These are phyloP conservation scores for Elsinoe perseae DNA, from an alignment of 2,329 filamentous ascomycete species.

Conservation along the genomic window DNA sequence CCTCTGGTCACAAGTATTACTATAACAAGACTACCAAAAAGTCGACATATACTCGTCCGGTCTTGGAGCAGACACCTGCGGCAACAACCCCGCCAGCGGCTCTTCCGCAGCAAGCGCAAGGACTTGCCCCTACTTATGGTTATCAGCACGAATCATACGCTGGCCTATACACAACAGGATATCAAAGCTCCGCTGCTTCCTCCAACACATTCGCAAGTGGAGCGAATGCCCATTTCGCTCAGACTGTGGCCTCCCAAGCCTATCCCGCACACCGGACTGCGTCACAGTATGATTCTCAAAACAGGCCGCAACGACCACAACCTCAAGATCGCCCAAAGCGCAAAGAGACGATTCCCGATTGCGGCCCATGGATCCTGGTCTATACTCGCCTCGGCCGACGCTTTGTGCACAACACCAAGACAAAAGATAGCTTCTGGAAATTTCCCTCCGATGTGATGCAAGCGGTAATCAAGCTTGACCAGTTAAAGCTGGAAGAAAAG, in stretches of 20 bases:
- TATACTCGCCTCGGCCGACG: slow-evolving; percentile 81
- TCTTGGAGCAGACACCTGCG: slow-evolving; percentile 17
- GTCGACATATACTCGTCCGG: slow-evolving; percentile 76
- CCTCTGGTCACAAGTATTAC: slow-evolving; percentile 76
- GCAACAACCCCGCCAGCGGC: slow-evolving; percentile 19
- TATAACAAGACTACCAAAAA: slow-evolving; percentile 75
- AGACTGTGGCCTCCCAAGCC: not conserved
- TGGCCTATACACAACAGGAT: not conserved
- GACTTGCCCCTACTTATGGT: not conserved
- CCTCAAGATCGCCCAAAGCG: slow-evolving; percentile 73
- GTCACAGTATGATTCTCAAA: not conserved
- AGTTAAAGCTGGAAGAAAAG: slow-evolving; percentile 61
- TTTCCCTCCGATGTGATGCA: slow-evolving; percentile 82
- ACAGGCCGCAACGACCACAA: slow-evolving; percentile 49
- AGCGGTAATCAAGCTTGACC: slow-evolving; percentile 60
- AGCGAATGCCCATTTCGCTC: slow-evolving; percentile 34
- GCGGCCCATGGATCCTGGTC: slow-evolving; percentile 84
- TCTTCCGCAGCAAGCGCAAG: slow-evolving; percentile 7
- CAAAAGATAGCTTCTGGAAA: slow-evolving; percentile 89
- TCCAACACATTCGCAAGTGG: not conserved
- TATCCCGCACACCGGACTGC: not conserved
- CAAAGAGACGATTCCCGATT: slow-evolving; percentile 69
- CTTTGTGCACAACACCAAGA: slow-evolving; percentile 82
- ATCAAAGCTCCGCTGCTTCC: not conserved
- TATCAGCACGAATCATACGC: not conserved